These are phyloP conservation scores for Cucumis sativus DNA, from an alignment of 306 rosid species.

Conservation along the genomic window Cucumber_9930_V3 NC_026657.2:33114501-33115000, in stretches of 20 bases:
- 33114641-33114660: not conserved
- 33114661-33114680: not conserved
- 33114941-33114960: constrained; percentile 49
- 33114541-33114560: constrained; percentile 49
- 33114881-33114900: constrained; percentile 47
- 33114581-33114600: constrained; percentile 11
- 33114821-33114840: constrained; percentile 37
- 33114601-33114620: not conserved
- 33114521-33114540: constrained; percentile 37
- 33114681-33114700: not conserved
- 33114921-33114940: constrained; percentile 47
- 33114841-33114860: constrained; percentile 55
- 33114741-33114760: not conserved
- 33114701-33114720: not conserved
- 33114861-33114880: constrained; percentile 43
- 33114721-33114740: not conserved
- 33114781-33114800: constrained; percentile 3
- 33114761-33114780: not conserved
- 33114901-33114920: constrained; percentile 40
- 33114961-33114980: constrained; percentile 43
- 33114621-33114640: not conserved
- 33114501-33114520: constrained; percentile 57
- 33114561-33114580: constrained; percentile 48
- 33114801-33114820: constrained; percentile 54
- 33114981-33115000: constrained; percentile 43